These are phyloP conservation scores for Trichodelitschia bisporula DNA, from an alignment of 495 filamentous ascomycete species.

Conservation along the genomic window DNA sequence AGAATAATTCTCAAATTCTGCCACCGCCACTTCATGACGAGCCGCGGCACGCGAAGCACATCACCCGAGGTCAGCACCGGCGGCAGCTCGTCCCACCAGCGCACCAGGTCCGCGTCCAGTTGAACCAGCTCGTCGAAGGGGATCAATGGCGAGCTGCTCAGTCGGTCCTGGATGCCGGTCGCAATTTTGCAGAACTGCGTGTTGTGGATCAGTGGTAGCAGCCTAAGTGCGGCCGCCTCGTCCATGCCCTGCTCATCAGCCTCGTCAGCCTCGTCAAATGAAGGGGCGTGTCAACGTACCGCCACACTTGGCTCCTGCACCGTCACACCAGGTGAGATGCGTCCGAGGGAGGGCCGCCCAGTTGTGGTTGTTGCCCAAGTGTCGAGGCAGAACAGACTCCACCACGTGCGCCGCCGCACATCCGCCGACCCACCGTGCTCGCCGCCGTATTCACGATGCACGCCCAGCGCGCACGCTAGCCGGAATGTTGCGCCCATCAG, in stretches of 20 bases:
- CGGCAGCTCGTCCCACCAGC: conserved; percentile 49
- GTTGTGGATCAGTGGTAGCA: conserved; percentile 50
- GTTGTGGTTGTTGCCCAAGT: conserved; percentile 56
- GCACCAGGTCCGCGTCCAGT: conserved; percentile 40
- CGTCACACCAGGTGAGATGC: conserved; percentile 48
- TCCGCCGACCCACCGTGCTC: conserved; percentile 23
- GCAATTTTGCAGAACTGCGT: conserved; percentile 62
- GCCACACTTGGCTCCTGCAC: conserved; percentile 14
- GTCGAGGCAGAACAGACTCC: conserved; percentile 58
- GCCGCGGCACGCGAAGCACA: conserved; percentile 39
- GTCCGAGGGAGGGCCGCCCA: conserved; percentile 53
- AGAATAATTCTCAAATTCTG: conserved; percentile 57
- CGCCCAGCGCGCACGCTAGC: conserved; percentile 46
- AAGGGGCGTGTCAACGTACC: conserved; percentile 1
- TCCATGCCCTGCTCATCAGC: too few relatives aligned
- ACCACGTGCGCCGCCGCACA: conserved; percentile 50
- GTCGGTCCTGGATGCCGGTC: conserved; percentile 49
- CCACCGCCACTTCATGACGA: conserved; percentile 65
- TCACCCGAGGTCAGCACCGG: conserved; percentile 34
- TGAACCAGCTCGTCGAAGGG: conserved; percentile 35
- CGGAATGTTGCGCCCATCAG: conserved; percentile 39
- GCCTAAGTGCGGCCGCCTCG: conserved; percentile 29
- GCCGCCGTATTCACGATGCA: conserved; percentile 46
- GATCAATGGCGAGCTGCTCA: conserved; percentile 42
- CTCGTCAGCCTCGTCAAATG: too few relatives aligned